These are phyloP conservation scores for Paralagenidium karlingii DNA, from an alignment of 352 stramenopile genomes.

Conservation along the genomic window DNA sequence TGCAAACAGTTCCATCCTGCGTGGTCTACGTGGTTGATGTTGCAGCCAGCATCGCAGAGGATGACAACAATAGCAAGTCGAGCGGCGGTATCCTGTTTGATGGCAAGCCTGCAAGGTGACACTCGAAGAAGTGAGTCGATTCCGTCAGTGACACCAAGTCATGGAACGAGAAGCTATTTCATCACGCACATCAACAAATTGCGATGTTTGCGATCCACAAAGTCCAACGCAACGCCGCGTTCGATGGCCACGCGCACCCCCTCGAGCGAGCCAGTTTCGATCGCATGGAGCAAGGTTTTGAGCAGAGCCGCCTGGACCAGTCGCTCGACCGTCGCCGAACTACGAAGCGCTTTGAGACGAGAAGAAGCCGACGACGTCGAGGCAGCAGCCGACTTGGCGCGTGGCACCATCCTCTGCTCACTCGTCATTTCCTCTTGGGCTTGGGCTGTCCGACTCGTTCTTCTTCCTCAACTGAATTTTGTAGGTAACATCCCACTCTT, in stretches of 20 bases:
- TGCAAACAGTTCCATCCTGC: slow-evolving; percentile 78
- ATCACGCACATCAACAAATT: slow-evolving; percentile 68
- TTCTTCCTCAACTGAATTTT: no score
- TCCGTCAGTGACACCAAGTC: not conserved
- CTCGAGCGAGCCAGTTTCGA: slow-evolving; percentile 63
- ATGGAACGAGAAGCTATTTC: not conserved
- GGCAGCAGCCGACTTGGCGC: no score
- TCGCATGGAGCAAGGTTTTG: slow-evolving; percentile 74
- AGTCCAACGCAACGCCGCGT: slow-evolving; percentile 57
- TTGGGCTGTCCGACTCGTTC: no score
- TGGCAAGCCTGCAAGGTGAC: slow-evolving; percentile 26
- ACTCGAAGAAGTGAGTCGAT: not conserved
- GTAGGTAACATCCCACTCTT: no score
- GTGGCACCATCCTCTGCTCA: no score
- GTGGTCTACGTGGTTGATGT: slow-evolving; percentile 77
- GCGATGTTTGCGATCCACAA: slow-evolving; percentile 58
- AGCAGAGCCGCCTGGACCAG: slow-evolving; percentile 73
- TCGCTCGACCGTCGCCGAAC: no score
- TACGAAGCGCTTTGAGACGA: no score
- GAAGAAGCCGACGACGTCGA: no score
- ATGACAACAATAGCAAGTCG: slow-evolving; percentile 76
- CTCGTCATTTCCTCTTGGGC: no score
- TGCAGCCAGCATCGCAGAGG: slow-evolving; percentile 64
- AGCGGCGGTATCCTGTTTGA: slow-evolving; percentile 72
- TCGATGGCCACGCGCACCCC: slow-evolving; percentile 79